Base-by-base conservation (phyloP, 108 stramenopile genomes). In the Cyclotella cryptica region DNA sequence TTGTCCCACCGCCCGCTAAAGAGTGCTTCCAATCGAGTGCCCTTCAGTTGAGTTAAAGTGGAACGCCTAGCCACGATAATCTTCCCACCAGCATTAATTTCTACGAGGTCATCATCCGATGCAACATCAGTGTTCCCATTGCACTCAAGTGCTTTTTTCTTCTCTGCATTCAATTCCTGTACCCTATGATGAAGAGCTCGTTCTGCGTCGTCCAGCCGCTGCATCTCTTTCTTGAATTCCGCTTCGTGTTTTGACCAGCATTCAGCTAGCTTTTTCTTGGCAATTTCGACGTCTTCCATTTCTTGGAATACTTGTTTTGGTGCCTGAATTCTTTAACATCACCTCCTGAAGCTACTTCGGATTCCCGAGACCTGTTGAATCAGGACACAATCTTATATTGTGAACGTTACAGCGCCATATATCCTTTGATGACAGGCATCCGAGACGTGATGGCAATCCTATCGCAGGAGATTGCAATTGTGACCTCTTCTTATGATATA, bases 1-100 rank as follows among this genome's bases (percentile, higher is more conserved):
- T 72, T 72, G 17, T 72, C 71, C 71, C 71, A 72, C 35, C 60
- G 42, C 21, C 71, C 71, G 40, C 59, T 72, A 41, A 65, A 65
- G 18, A 72, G 24, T 27, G 26, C 71, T 41, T 46, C 71, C 9
- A 72, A 62, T 39, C 45, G 28, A 15, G 62, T 73, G 28, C 72
- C 72, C n/a, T 45, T 35, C 45, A 63, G n/a, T 51, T 62, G 62
- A 47, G 61, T 73, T 15, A 73, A 39, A 8, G 72, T 73, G 35
- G 46, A 62, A 5, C 61, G 60, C 45, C 59, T 73, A 17, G 62
- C 72, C 13, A 64, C 22, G 17, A 73, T 51, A 26, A 64, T 10
- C 35, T 18, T 61, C 42, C 71, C 71, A 40, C 71, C 71, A 27
- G 45, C 71, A 72, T 72, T 72, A 4, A 72, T 52, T 51, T 64